Evolutionary conservation across 2,329 filamentous ascomycete genomes (phyloP).

Genomic region (Purpureocillium lavendulum): DNA sequence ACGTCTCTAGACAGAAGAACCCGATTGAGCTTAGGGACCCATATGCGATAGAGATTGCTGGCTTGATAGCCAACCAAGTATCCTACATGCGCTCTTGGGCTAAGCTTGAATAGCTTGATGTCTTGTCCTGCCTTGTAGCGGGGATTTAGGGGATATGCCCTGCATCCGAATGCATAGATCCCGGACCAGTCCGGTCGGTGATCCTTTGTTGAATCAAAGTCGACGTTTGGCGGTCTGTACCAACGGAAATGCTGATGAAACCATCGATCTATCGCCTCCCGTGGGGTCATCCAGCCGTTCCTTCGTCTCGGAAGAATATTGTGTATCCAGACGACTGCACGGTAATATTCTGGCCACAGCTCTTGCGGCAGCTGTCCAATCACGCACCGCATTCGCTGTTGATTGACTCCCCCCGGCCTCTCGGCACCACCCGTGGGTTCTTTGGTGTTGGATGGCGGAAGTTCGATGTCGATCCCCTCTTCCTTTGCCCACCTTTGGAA

Average conservation of each 20-base stretch:
- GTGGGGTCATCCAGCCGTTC: neutral
- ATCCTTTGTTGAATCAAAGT: neutral
- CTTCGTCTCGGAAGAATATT: neutral
- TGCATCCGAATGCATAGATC: neutral
- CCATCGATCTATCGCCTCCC: neutral
- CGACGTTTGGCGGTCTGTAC: neutral
- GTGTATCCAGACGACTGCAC: neutral
- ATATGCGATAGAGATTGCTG: slow-evolving; percentile 1
- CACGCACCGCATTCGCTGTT: neutral
- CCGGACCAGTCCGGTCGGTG: neutral
- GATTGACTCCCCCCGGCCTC: neutral
- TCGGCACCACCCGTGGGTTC: slow-evolving; percentile 1
- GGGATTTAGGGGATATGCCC: neutral
- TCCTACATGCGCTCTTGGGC: neutral
- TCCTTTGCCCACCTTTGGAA: neutral
- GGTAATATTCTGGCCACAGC: neutral
- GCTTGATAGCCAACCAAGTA: slow-evolving; percentile 1
- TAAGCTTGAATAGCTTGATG: neutral
- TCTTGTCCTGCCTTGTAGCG: neutral
- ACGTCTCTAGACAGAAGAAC: neutral
- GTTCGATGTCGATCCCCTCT: neutral
- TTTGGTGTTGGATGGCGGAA: neutral
- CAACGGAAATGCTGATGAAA: neutral
- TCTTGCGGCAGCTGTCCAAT: neutral
- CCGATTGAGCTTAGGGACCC: neutral